These are phyloP conservation scores for Tritrichomonas foetus DNA, from an alignment of 208 protist species.

Conservation along the genomic window DNA sequence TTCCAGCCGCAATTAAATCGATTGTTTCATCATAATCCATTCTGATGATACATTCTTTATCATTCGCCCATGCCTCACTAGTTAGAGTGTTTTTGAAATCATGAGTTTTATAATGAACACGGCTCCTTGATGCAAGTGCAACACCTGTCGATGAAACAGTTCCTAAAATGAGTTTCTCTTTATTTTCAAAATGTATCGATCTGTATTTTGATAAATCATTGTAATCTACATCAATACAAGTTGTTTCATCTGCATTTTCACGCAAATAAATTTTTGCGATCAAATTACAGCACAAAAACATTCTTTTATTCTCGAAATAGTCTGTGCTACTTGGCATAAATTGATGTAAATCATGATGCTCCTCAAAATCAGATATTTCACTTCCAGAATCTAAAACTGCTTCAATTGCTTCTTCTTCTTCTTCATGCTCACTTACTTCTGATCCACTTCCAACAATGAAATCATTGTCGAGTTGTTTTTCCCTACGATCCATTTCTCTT, in stretches of 20 bases:
- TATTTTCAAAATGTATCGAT: not conserved
- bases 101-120: not conserved
- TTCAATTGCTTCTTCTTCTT: no score
- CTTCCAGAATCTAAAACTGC: no score
- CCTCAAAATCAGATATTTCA: no score
- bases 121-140: not conserved
- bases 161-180: not conserved
- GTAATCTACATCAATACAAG: constrained; percentile 1
- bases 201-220: not conserved
- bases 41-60: not conserved
- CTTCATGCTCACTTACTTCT: no score
- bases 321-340: not conserved
- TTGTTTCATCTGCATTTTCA: constrained; percentile 4
- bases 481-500: no score
- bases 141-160: not conserved
- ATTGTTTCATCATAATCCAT: not conserved
- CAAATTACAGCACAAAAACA: not conserved
- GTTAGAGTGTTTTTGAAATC: not conserved
- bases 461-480: no score
- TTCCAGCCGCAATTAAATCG: not conserved
- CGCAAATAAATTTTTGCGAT: not conserved
- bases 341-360: not conserved
- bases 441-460: no score
- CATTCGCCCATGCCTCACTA: not conserved
- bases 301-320: not conserved